Conservation (phyloP, 2,329 filamentous ascomycete species). For the Beauveria scarabaeidicola region DNA sequence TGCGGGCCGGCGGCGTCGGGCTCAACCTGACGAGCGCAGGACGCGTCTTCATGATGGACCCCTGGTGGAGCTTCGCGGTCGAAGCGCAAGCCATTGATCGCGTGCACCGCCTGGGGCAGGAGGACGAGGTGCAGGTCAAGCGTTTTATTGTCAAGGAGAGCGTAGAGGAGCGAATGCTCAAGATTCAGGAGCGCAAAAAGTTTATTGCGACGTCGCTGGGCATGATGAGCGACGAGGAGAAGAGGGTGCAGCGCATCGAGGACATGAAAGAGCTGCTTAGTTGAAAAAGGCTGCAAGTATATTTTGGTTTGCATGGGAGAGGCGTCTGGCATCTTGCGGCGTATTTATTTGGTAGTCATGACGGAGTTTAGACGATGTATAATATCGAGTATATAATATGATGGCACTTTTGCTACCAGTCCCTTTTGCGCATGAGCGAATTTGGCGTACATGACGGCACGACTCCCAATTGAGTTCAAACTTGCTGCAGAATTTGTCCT, state of each 20-base stretch:
- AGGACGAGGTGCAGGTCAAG: constrained; percentile 73
- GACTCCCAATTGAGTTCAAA: not conserved
- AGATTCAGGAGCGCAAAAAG: constrained; percentile 90
- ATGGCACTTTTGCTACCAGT: not conserved
- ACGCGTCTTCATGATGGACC: constrained; percentile 97
- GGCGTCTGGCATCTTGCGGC: not conserved
- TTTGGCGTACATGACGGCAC: not conserved
- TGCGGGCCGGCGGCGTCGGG: constrained; percentile 87
- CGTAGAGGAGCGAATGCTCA: constrained; percentile 92
- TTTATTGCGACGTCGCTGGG: constrained; percentile 91
- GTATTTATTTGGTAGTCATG: not conserved
- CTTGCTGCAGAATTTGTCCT: not conserved
- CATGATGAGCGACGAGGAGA: constrained; percentile 92
- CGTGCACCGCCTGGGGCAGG: constrained; percentile 94
- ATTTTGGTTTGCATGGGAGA: not conserved
- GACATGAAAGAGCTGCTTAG: constrained; percentile 88
- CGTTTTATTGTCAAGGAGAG: constrained; percentile 84
- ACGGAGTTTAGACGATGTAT: not conserved
- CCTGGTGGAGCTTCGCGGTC: constrained; percentile 97
- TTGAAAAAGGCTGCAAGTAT: constrained; percentile 20
- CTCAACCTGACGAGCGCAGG: constrained; percentile 85
- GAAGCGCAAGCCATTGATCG: constrained; percentile 97
- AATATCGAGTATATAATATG: not conserved
- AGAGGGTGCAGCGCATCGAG: constrained; percentile 80
- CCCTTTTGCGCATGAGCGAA: not conserved